These are phyloP conservation scores for Penicillium coffeae DNA, from an alignment of 495 filamentous ascomycete genomes.

Conservation along the genomic window DNA sequence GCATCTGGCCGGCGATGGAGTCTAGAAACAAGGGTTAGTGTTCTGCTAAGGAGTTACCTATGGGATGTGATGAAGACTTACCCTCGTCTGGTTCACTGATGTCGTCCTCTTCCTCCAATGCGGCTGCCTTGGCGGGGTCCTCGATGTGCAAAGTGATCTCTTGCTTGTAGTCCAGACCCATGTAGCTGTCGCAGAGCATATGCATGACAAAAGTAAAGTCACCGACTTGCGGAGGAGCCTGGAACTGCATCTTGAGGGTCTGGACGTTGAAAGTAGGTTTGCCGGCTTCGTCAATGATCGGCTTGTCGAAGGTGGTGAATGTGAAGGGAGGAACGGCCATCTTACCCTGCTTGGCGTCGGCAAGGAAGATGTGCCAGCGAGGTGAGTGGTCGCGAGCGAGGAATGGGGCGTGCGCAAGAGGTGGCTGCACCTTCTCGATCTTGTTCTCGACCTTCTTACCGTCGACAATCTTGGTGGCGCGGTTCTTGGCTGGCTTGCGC, in stretches of 20 bases:
- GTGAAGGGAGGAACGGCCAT: constrained; percentile 93
- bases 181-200: constrained; percentile 86
- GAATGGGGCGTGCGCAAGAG: constrained; percentile 85
- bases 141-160: constrained; percentile 88
- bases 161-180: constrained; percentile 85
- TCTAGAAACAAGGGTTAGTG: constrained; percentile 52
- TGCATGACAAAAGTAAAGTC: constrained; percentile 92
- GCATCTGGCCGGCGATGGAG: constrained; percentile 93
- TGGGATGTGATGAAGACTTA: constrained; percentile 40
- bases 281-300: constrained; percentile 65
- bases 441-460: constrained; percentile 47
- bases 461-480: constrained; percentile 52
- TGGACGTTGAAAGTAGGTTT: constrained; percentile 88
- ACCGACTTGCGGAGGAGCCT: constrained; percentile 87
- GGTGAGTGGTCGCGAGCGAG: constrained; percentile 85
- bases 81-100: constrained; percentile 98
- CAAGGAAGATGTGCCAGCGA: constrained; percentile 88
- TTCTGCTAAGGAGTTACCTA: neutral
- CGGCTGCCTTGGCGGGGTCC: constrained; percentile 77
- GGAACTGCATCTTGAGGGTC: constrained; percentile 96
- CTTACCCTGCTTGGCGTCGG: constrained; percentile 87
- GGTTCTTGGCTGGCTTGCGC: constrained; percentile 61
- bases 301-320: constrained; percentile 85
- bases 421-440: constrained; percentile 65
- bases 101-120: constrained; percentile 75